phyloP scores from a whole-genome alignment of 2,329 filamentous ascomycete genomes.

The Colletotrichum siamense region DNA sequence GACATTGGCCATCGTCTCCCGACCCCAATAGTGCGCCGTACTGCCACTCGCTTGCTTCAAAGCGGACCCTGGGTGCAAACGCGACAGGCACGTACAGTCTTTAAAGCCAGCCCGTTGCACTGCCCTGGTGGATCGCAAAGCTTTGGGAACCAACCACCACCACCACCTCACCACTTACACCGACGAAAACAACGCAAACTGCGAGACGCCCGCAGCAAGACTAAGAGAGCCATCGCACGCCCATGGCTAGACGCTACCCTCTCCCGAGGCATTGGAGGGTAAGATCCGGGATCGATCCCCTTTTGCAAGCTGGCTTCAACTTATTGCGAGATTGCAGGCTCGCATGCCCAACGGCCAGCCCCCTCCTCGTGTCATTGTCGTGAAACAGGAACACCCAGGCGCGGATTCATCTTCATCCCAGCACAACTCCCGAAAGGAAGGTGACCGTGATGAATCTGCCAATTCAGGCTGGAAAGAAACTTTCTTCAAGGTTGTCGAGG shows the following conservation, averaged over 20 bases:
- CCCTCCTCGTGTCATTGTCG: not conserved
- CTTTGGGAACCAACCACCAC: not conserved
- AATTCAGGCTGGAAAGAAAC: not conserved
- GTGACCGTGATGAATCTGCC: not conserved
- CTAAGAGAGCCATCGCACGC: not conserved
- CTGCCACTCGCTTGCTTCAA: not conserved
- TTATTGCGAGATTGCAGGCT: not conserved
- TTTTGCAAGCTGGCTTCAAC: not conserved
- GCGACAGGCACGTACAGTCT: not conserved
- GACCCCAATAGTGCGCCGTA: not conserved
- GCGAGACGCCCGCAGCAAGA: not conserved
- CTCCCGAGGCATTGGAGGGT: not conserved
- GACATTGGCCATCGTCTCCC: not conserved
- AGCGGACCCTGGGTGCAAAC: not conserved
- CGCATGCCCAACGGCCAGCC: not conserved
- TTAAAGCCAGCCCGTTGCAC: not conserved
- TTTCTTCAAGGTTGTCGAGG: constrained; percentile 69
- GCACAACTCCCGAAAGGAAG: not conserved
- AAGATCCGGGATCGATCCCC: not conserved
- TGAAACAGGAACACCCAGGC: not conserved
- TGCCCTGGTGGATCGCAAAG: not conserved
- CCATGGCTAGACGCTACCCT: not conserved
- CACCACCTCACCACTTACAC: not conserved
- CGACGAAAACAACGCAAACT: not conserved
- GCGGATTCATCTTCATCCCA: not conserved